Base-by-base conservation (phyloP, 805 yeast genomes). In the Candida ficus region DNA sequence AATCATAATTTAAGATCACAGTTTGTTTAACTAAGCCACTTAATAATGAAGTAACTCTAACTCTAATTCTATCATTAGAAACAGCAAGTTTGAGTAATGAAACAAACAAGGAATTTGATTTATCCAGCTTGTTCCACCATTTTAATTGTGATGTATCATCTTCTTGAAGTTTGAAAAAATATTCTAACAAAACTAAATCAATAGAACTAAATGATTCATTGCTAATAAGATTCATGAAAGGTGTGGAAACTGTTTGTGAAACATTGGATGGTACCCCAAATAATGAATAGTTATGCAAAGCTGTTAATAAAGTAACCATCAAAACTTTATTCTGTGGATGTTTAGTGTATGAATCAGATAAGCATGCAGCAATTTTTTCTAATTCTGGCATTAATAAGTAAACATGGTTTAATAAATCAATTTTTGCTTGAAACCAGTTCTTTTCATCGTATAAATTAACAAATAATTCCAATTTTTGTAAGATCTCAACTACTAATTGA, bases 121-220 rank as follows among this genome's bases (percentile, higher is more conserved):
- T 53, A 7, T 64, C 67, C 3, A 69, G 44, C 21, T 73, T 64
- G 54, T 76, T 82, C 89, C 93, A 89, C 96, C 96, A 90, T 60
- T 80, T 85, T 25, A 78, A 69, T 37, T 74, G 77, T 4, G 72
- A 60, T 12, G 68, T 65, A 9, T 72, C 67, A 12, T 66, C 66
- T 17, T 80, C 75, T 47, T 78, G 86, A 11, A 82, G 63, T 44
- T 78, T 80, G 46, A 89, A 66, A 43, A 75, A 76, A 34, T 71
- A 70, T 47, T 81, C 83, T 32, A 83, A 61, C 21, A 80, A 61
- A 0, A 76, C 68, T 45, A 83, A 60, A 45, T 82, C 87, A 25
- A 75, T 63, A 29, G 79, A 78, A 7, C 67, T 54, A 38, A 75
- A 68, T 1, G 60, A 52, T 38, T 41, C 48, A 30, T 35, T 50